Percentiles rank a stretch among this genome's conserved stretches.
Conservation (phyloP, 2,329 filamentous ascomycete genomes). For the Xylaria digitata region DNA sequence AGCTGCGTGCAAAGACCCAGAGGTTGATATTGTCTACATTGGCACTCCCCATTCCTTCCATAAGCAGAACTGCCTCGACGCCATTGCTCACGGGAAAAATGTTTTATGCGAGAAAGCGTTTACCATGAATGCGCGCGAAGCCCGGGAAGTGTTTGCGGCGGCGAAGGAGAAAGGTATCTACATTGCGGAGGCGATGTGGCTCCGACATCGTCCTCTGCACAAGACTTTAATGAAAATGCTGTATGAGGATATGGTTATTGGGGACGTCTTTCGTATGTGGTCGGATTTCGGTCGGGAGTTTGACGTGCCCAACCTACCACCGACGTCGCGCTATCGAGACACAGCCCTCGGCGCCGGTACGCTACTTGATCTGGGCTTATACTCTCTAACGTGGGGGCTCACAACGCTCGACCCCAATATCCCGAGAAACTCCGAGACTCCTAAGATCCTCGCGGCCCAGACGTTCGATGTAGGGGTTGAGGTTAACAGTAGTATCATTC, state of each 20-base stretch:
- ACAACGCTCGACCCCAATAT: constrained; percentile 50
- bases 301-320: constrained; percentile 49
- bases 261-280: constrained; percentile 53
- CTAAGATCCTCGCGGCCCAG: constrained; percentile 54
- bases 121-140: constrained; percentile 54
- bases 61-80: constrained; percentile 56
- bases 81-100: constrained; percentile 57
- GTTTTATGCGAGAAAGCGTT: constrained; percentile 61
- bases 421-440: constrained; percentile 45
- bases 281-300: constrained; percentile 56
- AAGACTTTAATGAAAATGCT: constrained; percentile 51
- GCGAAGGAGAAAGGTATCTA: constrained; percentile 56
- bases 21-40: constrained; percentile 60
- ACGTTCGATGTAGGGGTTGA: constrained; percentile 52
- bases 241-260: constrained; percentile 55
- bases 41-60: constrained; percentile 60
- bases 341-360: constrained; percentile 56
- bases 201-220: constrained; percentile 56
- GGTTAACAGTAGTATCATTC: constrained; percentile 52
- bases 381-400: constrained; percentile 56
- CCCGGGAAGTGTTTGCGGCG: constrained; percentile 54
- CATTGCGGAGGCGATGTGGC: constrained; percentile 61
- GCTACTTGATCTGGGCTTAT: constrained; percentile 59
- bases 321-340: constrained; percentile 52
- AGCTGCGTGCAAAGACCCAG: constrained; percentile 54